Percentiles rank a stretch among this genome's conserved stretches.
These are phyloP conservation scores for Plasmodium gonderi DNA, from an alignment of 169 alveolate species.

Conservation along the genomic window DNA sequence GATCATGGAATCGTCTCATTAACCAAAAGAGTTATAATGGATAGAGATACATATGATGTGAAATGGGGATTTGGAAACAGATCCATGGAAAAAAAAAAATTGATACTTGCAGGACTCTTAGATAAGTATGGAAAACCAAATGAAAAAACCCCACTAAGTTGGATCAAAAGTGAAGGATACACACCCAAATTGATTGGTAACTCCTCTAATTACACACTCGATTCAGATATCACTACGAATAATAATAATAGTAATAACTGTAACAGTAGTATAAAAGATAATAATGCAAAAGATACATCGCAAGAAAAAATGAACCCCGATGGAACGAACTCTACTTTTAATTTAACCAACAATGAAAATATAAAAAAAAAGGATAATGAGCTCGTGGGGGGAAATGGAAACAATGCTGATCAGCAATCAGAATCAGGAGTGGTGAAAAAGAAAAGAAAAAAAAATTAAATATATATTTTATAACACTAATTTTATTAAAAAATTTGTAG, in stretches of 20 bases:
- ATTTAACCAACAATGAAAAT: neutral
- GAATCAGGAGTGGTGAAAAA: constrained; percentile 33
- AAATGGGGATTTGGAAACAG: constrained; percentile 99
- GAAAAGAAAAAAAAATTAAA: constrained; percentile 35
- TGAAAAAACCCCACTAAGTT: constrained; percentile 95
- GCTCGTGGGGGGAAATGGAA: neutral
- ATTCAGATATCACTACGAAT: too few species aligned
- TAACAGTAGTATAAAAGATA: constrained; percentile 5
- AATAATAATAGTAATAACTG: neutral
- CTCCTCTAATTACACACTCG: constrained; percentile 75
- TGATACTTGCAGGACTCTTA: constrained; percentile 95
- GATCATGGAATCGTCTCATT: constrained; percentile 99
- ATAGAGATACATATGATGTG: constrained; percentile 98
- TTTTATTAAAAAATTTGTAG: neutral
- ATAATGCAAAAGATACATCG: neutral
- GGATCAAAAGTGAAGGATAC: constrained; percentile 92
- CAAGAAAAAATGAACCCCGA: neutral
- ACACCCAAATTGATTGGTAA: constrained; percentile 87
- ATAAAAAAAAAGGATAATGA: neutral
- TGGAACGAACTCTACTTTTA: neutral
- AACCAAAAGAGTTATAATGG: constrained; percentile 99
- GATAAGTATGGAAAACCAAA: constrained; percentile 96
- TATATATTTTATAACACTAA: neutral
- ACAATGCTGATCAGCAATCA: constrained; percentile 20
- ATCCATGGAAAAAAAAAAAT: constrained; percentile 97